Base-by-base conservation (phyloP, 2,329 filamentous ascomycete genomes). In the Beauveria sp. region DNA sequence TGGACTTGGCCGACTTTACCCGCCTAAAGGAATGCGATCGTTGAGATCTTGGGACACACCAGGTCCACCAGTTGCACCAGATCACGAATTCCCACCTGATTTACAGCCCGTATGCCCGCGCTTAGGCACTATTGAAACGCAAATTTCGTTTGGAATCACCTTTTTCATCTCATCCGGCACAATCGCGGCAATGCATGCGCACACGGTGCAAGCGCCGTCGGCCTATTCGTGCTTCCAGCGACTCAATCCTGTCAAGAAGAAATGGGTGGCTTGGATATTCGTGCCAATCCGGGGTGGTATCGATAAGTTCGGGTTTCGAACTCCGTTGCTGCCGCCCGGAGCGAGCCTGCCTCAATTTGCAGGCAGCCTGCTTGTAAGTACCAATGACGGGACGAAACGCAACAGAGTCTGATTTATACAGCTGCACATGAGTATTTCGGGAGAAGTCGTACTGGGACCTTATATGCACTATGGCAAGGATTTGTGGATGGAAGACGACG, bases 121-220 rank as follows among this genome's bases (percentile, higher is more conserved):
- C 5, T n/a, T 59, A 8, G 56, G 56, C 9, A 59, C 56, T 2
- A 59, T 59, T 26, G 56, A 59, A 52, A 59, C 56, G 14, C 18
- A 37, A 8, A 43, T 44, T 6, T 59, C 56, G 10, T 59, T 59
- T 52, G 56, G 56, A 24, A 52, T 59, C 24, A 59, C 56, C 20
- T 59, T 59, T 46, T 59, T 59, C 56, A 59, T 59, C 5, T 59
- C 47, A 3, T 59, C 56, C 16, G 56, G 56, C 37, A 28, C 50
- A 8, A 59, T 59, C 18, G 56, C 56, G 26, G 56, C 56, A n/a
- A 59, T 59, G 3, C 56, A 59, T 28, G 56, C 56, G 8, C 56
- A 59, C 26, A 59, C 56, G 9, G 12, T 30, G 37, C 56, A 59
- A 9, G 56, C 56, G 22, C 56, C 56, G 47, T 52, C 56, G 3